Evolutionary conservation across 2,329 filamentous ascomycete species (phyloP), one percentile per base, ranked within the genome.

Genomic region (Fusarium guadeloupense): DNA sequence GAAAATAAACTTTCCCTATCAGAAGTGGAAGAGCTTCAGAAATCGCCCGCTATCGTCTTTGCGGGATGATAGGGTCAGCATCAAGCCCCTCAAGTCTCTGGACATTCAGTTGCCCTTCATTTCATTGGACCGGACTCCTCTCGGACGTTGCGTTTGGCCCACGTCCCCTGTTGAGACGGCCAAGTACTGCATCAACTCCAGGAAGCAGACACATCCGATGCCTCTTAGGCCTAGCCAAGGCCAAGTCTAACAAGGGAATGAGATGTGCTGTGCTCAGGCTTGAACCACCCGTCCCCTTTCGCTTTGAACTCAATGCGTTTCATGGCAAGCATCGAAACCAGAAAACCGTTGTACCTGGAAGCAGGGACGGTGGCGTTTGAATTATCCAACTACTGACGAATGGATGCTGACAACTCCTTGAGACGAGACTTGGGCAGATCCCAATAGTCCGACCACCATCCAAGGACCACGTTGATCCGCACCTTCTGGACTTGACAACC

Each of bases 1-100:
- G 64, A 49, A 61, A 68, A 67, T 69, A 69, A 25, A 69, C 67
- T 69, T 69, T 69, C 38, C 31, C 33, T 49, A 56, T 54, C 55
- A 64, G 39, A 57, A 53, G 51, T n/a, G 54, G 52, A 34, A 63
- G 53, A 59, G 31, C 49, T 68, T 55, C 47, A 59, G 30, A 49
- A 56, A 51, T 55, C 37, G 55, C 43, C 43, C 58, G 35, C 51
- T 51, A 55, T 41, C 33, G 19, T 42, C 37, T 41, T 53, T 47
- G 31, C 43, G 37, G 31, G 37, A 49, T 49, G 37, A 37, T 37
- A 51, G 59, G 40, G 59, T 45, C 59, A 59, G 40, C 43, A 49
- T 20, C 25, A 52, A 57, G 57, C 49, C 59, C 42, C 54, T 50
- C 59, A 59, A 62, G 44, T 59, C 31, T 28, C 21, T 44, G 21